phyloP scores from a whole-genome alignment of 257 asterid species.

The Vinca minor region DNA sequence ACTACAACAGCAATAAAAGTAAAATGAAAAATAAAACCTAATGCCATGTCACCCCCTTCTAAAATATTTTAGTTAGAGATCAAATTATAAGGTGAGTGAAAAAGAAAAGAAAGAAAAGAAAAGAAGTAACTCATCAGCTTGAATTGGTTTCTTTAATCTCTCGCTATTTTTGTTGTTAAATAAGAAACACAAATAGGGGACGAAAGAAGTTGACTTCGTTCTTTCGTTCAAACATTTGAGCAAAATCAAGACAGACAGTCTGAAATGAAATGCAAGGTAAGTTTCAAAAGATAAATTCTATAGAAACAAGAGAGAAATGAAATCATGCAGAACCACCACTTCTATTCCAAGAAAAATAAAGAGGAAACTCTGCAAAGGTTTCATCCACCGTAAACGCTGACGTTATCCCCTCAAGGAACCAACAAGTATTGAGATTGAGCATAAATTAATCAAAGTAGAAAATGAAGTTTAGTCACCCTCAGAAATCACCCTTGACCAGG shows the following conservation, averaged over 20 bases:
- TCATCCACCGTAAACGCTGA: background rate
- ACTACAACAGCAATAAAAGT: background rate
- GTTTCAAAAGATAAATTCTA: background rate
- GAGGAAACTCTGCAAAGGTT: background rate
- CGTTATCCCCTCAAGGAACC: background rate
- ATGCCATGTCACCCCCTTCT: background rate
- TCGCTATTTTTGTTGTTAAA: background rate
- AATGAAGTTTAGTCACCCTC: background rate
- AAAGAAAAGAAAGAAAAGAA: background rate
- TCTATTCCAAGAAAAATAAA: background rate
- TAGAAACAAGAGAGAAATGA: background rate
- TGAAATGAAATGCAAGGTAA: background rate
- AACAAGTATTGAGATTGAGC: background rate
- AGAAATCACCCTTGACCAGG: background rate
- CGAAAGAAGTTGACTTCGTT: background rate
- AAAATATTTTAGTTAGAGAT: background rate
- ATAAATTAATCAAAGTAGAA: background rate
- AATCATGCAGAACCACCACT: background rate
- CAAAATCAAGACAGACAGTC: background rate
- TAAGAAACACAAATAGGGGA: background rate
- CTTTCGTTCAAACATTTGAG: background rate
- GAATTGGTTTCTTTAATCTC: background rate
- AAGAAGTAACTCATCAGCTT: background rate
- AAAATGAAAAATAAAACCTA: background rate
- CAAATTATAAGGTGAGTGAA: background rate